Percentiles rank a stretch among this genome's conserved stretches.
These are phyloP conservation scores for Lodderomyces oxycetoniae DNA, from an alignment of 1,139 yeast species.

Conservation along the genomic window DNA sequence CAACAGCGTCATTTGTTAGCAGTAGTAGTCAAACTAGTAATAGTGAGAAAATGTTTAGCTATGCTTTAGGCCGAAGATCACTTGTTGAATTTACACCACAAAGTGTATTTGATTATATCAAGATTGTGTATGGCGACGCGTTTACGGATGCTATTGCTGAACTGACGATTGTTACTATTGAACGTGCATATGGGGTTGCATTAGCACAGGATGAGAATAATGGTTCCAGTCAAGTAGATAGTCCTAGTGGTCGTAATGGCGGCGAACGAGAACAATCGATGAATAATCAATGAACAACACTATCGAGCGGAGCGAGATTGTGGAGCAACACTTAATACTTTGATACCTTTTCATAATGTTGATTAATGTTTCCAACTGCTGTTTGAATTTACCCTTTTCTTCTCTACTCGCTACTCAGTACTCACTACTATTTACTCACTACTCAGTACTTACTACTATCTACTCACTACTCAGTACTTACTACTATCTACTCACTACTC, in stretches of 20 bases:
- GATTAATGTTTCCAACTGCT: no score
- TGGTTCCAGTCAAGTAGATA: neutral
- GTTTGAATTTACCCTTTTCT: no score
- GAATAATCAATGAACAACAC: no score
- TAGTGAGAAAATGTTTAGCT: slow-evolving; percentile 20
- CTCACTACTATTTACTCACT: no score
- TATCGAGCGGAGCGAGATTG: no score
- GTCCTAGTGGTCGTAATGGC: neutral
- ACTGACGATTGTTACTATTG: slow-evolving; percentile 25
- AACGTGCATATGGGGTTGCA: slow-evolving; percentile 22
- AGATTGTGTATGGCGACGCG: slow-evolving; percentile 24
- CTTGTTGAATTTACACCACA: slow-evolving; percentile 32
- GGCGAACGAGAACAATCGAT: neutral
- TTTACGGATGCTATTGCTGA: slow-evolving; percentile 22
- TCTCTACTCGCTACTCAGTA: no score
- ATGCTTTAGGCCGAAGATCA: slow-evolving; percentile 32
- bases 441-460: no score
- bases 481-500: no score
- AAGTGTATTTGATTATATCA: slow-evolving; percentile 25
- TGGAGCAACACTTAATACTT: no score
- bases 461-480: no score
- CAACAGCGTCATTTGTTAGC: neutral
- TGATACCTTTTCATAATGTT: no score
- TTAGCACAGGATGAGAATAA: slow-evolving; percentile 3
- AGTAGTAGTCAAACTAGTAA: slow-evolving; percentile 6